These are phyloP conservation scores for Aspergillus latus DNA, from an alignment of 2,329 filamentous ascomycete species.

Conservation along the genomic window DNA sequence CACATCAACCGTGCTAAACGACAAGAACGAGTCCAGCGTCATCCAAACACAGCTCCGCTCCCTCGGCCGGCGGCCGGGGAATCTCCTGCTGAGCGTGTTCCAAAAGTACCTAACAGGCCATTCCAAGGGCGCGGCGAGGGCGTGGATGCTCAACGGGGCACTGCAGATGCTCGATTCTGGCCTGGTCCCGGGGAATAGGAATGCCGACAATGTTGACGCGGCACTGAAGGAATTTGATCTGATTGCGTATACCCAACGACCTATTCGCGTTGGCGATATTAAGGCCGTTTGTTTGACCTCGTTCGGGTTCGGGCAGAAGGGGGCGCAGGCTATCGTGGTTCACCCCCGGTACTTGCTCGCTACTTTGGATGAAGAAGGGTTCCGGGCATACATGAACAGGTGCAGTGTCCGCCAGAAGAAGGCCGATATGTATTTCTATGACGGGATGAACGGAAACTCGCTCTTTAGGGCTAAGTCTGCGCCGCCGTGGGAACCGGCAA, in stretches of 20 bases:
- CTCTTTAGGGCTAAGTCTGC: conserved; percentile 87
- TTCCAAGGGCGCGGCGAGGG: conserved; percentile 97
- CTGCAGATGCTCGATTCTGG: conserved; percentile 93
- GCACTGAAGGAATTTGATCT: conserved; percentile 97
- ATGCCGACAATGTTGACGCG: conserved; percentile 95
- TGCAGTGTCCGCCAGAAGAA: conserved; percentile 97
- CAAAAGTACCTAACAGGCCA: conserved; percentile 99
- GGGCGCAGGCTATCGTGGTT: conserved; percentile 93
- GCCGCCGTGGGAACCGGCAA: neutral
- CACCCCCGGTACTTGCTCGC: conserved; percentile 96
- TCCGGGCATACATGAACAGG: conserved; percentile 78
- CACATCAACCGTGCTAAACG: conserved; percentile 96
- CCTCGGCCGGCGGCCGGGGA: conserved; percentile 92
- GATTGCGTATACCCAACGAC: conserved; percentile 93
- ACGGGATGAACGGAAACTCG: conserved; percentile 95
- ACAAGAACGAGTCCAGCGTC: conserved; percentile 98
- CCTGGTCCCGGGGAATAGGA: conserved; percentile 93
- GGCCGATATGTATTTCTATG: conserved; percentile 98
- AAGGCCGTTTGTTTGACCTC: conserved; percentile 99
- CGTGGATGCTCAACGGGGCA: conserved; percentile 99
- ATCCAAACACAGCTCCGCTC: conserved; percentile 95
- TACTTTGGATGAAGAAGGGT: conserved; percentile 83
- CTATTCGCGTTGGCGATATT: conserved; percentile 86
- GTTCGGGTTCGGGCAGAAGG: conserved; percentile 99
- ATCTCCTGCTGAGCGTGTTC: conserved; percentile 94